Evolutionary conservation across 345 rosid genomes (phyloP).

Genomic region (Populus davidiana): DNA sequence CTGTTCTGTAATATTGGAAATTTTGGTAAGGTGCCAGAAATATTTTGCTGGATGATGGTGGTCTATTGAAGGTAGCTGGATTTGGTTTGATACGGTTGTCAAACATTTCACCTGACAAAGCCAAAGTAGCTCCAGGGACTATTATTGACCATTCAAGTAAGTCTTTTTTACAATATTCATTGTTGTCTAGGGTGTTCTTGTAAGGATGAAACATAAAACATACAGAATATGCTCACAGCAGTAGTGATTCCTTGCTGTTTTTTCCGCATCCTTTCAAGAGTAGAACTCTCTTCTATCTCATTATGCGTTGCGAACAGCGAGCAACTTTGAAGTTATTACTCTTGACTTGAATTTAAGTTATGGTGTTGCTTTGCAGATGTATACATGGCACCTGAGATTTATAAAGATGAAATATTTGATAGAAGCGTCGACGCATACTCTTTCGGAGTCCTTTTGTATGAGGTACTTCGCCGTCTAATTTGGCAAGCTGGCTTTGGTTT

Average conservation of each 20-base stretch:
- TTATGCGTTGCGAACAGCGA: not conserved
- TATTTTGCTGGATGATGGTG: constrained; percentile 94
- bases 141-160: constrained; percentile 57
- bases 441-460: constrained; percentile 75
- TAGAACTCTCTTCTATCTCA: not conserved
- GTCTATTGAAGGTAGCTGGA: constrained; percentile 79
- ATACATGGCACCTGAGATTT: constrained; percentile 82
- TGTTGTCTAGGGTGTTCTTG: constrained; percentile 7
- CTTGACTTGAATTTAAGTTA: not conserved
- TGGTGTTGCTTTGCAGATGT: constrained; percentile 41
- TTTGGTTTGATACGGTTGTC: constrained; percentile 70
- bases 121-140: constrained; percentile 43
- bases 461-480: constrained; percentile 44
- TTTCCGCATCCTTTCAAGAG: not conserved
- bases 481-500: not conserved
- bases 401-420: constrained; percentile 56
- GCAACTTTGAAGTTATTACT: not conserved
- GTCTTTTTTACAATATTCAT: constrained; percentile 19
- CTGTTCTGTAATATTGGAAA: constrained; percentile 67
- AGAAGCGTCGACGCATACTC: constrained; percentile 81
- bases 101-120: constrained; percentile 55
- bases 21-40: constrained; percentile 99
- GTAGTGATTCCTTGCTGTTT: not conserved
- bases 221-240: not conserved
- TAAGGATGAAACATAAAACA: not conserved